Base-by-base conservation (phyloP, 306 rosid species). In the Trifolium dubium region DNA sequence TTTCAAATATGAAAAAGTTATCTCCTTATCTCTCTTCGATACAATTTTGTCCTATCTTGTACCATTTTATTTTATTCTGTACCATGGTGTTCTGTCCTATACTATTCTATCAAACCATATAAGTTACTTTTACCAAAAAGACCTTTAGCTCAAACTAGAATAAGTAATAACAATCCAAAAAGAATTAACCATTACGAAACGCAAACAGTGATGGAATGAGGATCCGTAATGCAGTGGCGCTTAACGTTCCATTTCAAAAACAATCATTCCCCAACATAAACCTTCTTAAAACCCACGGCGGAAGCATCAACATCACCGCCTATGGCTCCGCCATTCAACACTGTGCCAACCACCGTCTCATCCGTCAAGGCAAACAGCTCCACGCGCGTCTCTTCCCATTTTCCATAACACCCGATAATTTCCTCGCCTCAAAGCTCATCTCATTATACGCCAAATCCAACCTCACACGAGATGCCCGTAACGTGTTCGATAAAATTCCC, bases 381-480 rank as follows among this genome's bases (percentile, higher is more conserved):
- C 97, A 87, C 59, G 90, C 92, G 10, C 96, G 95, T 83, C 87
- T 89, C 58, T 71, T 88, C 82, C 72, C 86, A 41, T 77, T 74
- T 76, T 85, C 96, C 35, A 84, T 90, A 82, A 78, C 62, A 6
- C 97, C 96, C 69, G 81, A 81, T 39, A 94, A 94, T 81, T 94
- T 92, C 88, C 89, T 94, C 56, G 97, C 89, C 53, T 86, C 96
- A 8, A 94, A 90, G 77, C 89, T 94, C 72, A 81, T 90, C 44
- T 67, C 53, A 7, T 79, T 85, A 50, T 94, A 87, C 79, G 77
- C 89, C 9, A 87, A 84, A 82, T 72, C 83, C 55, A 80, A 81
- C 43, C 77, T 58, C 69, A 56, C 72, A 13, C 54, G n/a, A 4
- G 60, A 81, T 41, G 96, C 97, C 15, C 92, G 86, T 80, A 37